These are phyloP conservation scores for Hypoxylon fuscum DNA, from an alignment of 495 filamentous ascomycete genomes.

Conservation along the genomic window DNA sequence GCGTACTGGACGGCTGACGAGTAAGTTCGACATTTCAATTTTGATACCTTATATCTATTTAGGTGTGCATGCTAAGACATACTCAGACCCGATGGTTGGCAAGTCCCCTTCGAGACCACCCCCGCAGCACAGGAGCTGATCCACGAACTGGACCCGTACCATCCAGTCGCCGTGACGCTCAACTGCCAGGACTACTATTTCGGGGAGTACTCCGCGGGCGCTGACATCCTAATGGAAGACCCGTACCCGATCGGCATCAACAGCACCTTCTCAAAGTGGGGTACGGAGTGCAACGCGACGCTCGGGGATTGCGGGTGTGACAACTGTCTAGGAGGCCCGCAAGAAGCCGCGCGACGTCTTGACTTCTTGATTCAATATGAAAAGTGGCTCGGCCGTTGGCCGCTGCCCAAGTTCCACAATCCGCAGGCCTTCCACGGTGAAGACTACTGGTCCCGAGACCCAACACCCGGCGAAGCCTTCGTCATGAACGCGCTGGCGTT, in stretches of 20 bases:
- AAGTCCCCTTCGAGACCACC: constrained; percentile 63
- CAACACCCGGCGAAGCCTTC: constrained; percentile 62
- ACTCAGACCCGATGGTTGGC: constrained; percentile 67
- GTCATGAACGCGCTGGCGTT: constrained; percentile 68
- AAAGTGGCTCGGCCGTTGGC: constrained; percentile 51
- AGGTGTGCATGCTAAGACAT: constrained; percentile 5
- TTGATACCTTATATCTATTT: neutral
- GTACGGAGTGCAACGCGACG: constrained; percentile 68
- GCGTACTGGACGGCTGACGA: constrained; percentile 76
- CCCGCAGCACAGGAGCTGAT: constrained; percentile 53
- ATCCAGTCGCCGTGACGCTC: constrained; percentile 70
- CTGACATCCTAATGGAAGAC: constrained; percentile 73
- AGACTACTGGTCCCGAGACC: constrained; percentile 68
- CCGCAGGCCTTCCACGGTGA: constrained; percentile 71
- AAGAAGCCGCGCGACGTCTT: constrained; percentile 64
- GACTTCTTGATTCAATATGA: constrained; percentile 61
- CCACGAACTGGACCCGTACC: constrained; percentile 70
- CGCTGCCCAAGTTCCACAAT: constrained; percentile 67
- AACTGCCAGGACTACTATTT: constrained; percentile 80
- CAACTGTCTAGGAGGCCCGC: constrained; percentile 65
- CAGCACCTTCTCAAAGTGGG: constrained; percentile 58
- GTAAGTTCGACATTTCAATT: constrained; percentile 29
- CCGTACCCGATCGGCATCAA: constrained; percentile 73
- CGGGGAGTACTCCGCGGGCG: constrained; percentile 64
- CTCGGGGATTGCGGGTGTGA: constrained; percentile 80